These are phyloP conservation scores for Trypanosoma scelopori DNA, from an alignment of 208 protist species.

Conservation along the genomic window DNA sequence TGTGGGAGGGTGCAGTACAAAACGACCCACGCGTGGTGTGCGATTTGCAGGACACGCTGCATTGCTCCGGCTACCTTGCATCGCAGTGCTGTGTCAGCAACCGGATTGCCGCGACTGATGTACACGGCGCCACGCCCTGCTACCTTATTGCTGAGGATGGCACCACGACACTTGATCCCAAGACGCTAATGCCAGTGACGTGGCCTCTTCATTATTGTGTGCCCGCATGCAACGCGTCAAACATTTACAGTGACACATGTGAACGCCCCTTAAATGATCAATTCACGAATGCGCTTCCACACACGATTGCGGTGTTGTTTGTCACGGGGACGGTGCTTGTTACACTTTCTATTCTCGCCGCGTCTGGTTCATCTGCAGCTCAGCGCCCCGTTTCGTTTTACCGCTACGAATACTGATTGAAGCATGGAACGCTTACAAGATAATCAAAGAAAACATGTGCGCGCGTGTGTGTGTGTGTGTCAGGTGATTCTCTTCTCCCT, in stretches of 20 bases:
- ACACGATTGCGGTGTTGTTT: slow-evolving; percentile 1
- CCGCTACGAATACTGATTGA: slow-evolving; percentile 21
- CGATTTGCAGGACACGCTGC: slow-evolving; percentile 32
- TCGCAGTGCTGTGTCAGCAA: slow-evolving; percentile 44
- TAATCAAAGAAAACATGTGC: slow-evolving; percentile 1
- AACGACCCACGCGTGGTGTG: slow-evolving; percentile 30
- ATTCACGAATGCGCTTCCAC: background rate
- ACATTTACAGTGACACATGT: slow-evolving; percentile 27
- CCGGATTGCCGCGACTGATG: background rate
- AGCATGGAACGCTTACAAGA: background rate
- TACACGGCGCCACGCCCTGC: slow-evolving; percentile 19
- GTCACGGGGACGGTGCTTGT: slow-evolving; percentile 5
- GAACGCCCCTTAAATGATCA: background rate
- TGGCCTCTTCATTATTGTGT: slow-evolving; percentile 42
- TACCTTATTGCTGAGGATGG: slow-evolving; percentile 37
- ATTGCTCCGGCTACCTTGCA: slow-evolving; percentile 47
- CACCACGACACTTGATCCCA: slow-evolving; percentile 35
- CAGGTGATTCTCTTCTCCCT: too few relatives aligned
- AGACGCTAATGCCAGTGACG: slow-evolving; percentile 18
- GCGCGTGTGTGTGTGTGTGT: too few relatives aligned
- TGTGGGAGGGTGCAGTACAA: slow-evolving; percentile 33
- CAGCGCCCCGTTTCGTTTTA: background rate
- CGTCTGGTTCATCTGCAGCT: background rate
- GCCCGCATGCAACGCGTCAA: slow-evolving; percentile 22
- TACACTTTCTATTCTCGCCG: background rate